phyloP scores from a whole-genome alignment of 2,329 filamentous ascomycete genomes.

The Alternaria metachromatica region DNA sequence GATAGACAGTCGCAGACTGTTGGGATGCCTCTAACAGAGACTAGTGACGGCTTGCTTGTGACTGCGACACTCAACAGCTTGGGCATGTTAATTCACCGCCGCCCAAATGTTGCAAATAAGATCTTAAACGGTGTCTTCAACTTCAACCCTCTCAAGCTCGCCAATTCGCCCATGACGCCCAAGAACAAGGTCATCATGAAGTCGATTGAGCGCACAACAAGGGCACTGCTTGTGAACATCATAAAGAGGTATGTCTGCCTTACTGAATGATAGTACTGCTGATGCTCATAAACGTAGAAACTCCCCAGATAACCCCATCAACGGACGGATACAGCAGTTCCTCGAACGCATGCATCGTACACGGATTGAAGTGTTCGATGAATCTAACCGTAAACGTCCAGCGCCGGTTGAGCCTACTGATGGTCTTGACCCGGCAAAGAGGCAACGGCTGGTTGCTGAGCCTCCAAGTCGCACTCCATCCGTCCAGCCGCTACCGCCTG shows the following conservation, averaged over 20 bases:
- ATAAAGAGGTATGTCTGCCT: slow-evolving; percentile 69
- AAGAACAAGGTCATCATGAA: slow-evolving; percentile 82
- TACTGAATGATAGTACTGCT: neutral
- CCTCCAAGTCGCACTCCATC: slow-evolving; percentile 54
- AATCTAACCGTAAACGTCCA: slow-evolving; percentile 77
- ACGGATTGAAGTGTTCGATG: slow-evolving; percentile 79
- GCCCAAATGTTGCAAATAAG: slow-evolving; percentile 81
- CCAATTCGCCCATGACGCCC: slow-evolving; percentile 76
- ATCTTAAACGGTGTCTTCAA: slow-evolving; percentile 84
- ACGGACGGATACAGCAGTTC: slow-evolving; percentile 82
- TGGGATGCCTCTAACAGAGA: slow-evolving; percentile 33
- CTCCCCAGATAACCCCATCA: slow-evolving; percentile 73
- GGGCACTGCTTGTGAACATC: slow-evolving; percentile 82
- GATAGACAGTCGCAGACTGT: slow-evolving; percentile 40
- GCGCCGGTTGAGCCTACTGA: slow-evolving; percentile 74
- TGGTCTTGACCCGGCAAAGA: slow-evolving; percentile 77
- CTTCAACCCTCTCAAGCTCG: slow-evolving; percentile 89
- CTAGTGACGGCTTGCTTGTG: slow-evolving; percentile 83
- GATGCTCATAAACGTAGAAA: slow-evolving; percentile 62
- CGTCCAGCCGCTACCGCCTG: slow-evolving; percentile 75
- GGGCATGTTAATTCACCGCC: slow-evolving; percentile 79
- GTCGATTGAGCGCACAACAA: slow-evolving; percentile 93
- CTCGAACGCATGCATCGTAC: slow-evolving; percentile 82
- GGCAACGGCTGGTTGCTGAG: slow-evolving; percentile 71
- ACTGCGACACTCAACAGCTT: slow-evolving; percentile 92